Evolutionary conservation across 2,329 filamentous ascomycete genomes (phyloP), one percentile per base, ranked within the genome.

Genomic region (Akanthomyces dipterigenus): DNA sequence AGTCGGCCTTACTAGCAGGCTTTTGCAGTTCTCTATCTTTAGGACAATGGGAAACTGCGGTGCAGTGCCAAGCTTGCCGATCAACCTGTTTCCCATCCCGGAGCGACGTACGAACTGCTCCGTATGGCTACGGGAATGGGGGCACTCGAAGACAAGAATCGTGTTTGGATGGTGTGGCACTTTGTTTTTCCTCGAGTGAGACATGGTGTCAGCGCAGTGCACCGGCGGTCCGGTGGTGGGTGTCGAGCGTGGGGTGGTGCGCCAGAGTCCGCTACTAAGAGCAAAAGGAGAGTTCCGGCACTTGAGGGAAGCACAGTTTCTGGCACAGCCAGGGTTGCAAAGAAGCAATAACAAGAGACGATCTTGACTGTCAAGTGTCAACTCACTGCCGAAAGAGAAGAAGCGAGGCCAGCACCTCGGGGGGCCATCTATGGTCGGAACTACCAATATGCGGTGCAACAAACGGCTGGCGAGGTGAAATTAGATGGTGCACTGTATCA

Each of bases 191-290:
- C 4, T 18, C 18, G 50, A 58, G 36, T 58, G 45, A 58, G 55
- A 58, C 55, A 58, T 42, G 45, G 55, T 50, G 36, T 50, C 45
- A 50, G 55, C 45, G 38, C 46, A 50, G 55, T 40, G 54, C 31
- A 14, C 26, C 54, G n/a, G 18, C 16, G 42, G 40, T 34, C 26
- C 54, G 11, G 18, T 22, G 53, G 38, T 31, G 55, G 42, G 43
- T 28, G 45, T 40, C 18, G n/a, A 40, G 22, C 38, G 51, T 54
- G 51, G 36, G 36, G 55, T 58, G 55, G 31, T 46, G 55, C 24
- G 51, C 20, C 24, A 42, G 34, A 38, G 14, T 28, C 31, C 31
- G n/a, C n/a, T n/a, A 22, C 34, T 5, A 12, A 12, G 31, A 18
- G 31, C 18, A 28, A 48, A 48, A 45, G 18, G 18, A 45, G 20